Conservation (phyloP, 768 basidiomycete species). For the Trametes cinnabarina region DNA sequence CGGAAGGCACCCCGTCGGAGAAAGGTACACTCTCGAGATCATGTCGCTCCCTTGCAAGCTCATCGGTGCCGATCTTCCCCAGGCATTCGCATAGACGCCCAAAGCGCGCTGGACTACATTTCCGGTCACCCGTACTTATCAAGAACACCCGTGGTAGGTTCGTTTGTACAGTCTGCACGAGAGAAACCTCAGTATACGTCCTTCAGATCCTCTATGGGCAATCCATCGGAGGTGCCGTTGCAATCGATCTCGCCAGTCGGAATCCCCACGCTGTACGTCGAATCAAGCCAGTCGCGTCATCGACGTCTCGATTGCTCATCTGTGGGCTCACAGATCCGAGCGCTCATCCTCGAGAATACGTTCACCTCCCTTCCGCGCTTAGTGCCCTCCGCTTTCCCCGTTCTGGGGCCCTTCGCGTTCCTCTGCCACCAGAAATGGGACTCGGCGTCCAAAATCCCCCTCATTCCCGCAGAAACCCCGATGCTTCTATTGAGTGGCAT, state of each 20-base stretch:
- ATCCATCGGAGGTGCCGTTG: slow-evolving; percentile 90
- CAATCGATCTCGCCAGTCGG: slow-evolving; percentile 80
- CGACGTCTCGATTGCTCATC: background rate
- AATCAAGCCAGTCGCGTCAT: background rate
- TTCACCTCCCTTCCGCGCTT: slow-evolving; percentile 82
- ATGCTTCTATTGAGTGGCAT: slow-evolving; percentile 81
- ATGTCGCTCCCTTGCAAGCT: background rate
- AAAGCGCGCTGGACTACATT: slow-evolving; percentile 77
- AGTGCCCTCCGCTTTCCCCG: slow-evolving; percentile 77
- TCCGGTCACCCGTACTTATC: slow-evolving; percentile 59
- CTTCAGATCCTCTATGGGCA: slow-evolving; percentile 74
- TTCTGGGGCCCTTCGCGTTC: slow-evolving; percentile 69
- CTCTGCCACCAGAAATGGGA: slow-evolving; percentile 90
- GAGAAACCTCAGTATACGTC: background rate
- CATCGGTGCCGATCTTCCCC: background rate
- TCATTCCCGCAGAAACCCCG: slow-evolving; percentile 63
- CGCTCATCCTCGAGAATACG: slow-evolving; percentile 89
- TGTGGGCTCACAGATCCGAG: slow-evolving; percentile 51
- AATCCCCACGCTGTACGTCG: slow-evolving; percentile 64
- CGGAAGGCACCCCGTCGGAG: slow-evolving; percentile 85
- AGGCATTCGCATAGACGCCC: slow-evolving; percentile 85
- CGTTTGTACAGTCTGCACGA: background rate
- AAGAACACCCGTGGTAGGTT: slow-evolving; percentile 63
- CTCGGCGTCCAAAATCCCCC: slow-evolving; percentile 56
- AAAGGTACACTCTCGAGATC: slow-evolving; percentile 46